Evolutionary conservation across 1,139 yeast species (phyloP).

Genomic region (Suhomyces terraborum): DNA sequence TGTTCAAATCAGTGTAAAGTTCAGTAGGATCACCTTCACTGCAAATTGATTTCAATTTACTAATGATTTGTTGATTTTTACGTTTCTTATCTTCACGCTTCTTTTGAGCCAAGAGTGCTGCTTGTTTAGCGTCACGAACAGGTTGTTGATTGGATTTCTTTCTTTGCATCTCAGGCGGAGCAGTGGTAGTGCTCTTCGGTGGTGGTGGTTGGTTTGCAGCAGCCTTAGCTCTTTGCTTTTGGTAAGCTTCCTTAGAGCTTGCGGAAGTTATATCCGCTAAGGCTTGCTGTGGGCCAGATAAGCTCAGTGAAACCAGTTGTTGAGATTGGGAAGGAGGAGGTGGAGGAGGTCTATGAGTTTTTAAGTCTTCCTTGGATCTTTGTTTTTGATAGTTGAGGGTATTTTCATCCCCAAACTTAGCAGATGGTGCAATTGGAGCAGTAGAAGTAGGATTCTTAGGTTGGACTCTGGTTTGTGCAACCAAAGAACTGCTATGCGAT

Average conservation of each 20-base stretch:
- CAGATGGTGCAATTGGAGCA: conserved; percentile 40
- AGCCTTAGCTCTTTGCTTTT: conserved; percentile 15
- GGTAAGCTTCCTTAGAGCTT: conserved; percentile 18
- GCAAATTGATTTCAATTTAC: conserved; percentile 74
- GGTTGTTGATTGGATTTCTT: conserved; percentile 35
- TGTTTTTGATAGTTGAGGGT: conserved; percentile 23
- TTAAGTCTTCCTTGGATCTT: conserved; percentile 30
- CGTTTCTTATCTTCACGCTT: conserved; percentile 75
- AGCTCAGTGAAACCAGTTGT: conserved; percentile 7
- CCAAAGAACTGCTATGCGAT: conserved; percentile 45
- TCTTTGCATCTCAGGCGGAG: conserved; percentile 12
- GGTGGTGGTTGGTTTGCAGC: conserved; percentile 15
- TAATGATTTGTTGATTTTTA: conserved; percentile 67
- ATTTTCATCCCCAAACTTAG: conserved; percentile 29
- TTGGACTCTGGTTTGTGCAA: conserved; percentile 26
- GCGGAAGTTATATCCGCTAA: conserved; percentile 17
- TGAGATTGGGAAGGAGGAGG: conserved; percentile 22
- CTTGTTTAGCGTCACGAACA: conserved; percentile 56
- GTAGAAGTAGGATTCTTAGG: conserved; percentile 36
- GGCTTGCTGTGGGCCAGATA: conserved; percentile 21
- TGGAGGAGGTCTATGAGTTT: conserved; percentile 40
- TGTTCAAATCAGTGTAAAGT: conserved; percentile 65
- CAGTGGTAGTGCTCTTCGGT: conserved; percentile 7
- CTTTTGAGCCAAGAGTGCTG: conserved; percentile 60
- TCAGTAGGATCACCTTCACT: conserved; percentile 85